Conservation (phyloP, 768 basidiomycete species). For the Suillus subaureus region DNA sequence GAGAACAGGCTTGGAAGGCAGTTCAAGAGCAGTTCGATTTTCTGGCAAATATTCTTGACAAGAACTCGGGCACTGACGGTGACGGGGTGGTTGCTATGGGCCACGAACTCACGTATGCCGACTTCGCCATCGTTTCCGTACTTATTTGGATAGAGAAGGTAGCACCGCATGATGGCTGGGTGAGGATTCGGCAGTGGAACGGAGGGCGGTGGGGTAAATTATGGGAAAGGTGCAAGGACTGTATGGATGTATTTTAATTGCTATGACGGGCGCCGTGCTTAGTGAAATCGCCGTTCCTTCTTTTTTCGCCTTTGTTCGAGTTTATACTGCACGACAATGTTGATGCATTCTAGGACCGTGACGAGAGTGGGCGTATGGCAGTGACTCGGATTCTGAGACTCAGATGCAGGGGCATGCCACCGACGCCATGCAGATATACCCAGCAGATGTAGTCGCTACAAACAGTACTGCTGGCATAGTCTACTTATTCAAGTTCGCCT, state of each 20-base stretch:
- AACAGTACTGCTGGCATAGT: background rate
- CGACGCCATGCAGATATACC: background rate
- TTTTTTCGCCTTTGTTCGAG: background rate
- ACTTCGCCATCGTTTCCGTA: constrained; percentile 72
- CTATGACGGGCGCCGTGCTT: background rate
- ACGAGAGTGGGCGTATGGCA: background rate
- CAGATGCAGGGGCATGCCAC: background rate
- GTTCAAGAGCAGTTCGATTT: constrained; percentile 71
- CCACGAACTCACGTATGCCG: constrained; percentile 67
- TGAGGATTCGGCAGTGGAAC: constrained; percentile 68
- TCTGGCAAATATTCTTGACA: constrained; percentile 65
- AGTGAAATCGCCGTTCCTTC: background rate
- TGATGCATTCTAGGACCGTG: background rate
- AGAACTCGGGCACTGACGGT: constrained; percentile 59
- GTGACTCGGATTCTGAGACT: background rate
- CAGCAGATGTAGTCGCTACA: background rate
- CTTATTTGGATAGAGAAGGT: constrained; percentile 76
- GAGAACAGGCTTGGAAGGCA: constrained; percentile 65
- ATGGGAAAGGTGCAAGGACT: constrained; percentile 60
- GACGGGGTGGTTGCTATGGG: constrained; percentile 70
- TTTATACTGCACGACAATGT: background rate
- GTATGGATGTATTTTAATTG: constrained; percentile 67
- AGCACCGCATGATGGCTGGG: constrained; percentile 75
- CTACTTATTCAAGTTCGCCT: background rate
- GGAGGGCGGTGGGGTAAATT: constrained; percentile 66